phyloP scores from a whole-genome alignment of 495 filamentous ascomycete genomes.

The Tuber umbilicatum region DNA sequence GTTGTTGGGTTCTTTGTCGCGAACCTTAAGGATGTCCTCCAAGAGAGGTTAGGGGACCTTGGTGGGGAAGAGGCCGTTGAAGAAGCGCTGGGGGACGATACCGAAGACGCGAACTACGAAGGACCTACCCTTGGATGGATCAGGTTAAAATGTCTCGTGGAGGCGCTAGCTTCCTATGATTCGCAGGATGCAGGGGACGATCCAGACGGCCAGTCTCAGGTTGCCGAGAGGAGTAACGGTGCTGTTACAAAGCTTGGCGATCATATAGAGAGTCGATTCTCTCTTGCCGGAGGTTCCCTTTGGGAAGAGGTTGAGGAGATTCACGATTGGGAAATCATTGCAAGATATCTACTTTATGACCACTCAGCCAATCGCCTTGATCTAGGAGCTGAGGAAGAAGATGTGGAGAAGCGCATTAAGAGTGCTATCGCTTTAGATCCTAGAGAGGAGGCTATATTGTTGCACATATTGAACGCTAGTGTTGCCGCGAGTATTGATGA shows the following conservation, averaged over 20 bases:
- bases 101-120: slow-evolving; percentile 64
- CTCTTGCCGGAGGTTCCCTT: slow-evolving; percentile 74
- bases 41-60: slow-evolving; percentile 73
- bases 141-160: slow-evolving; percentile 79
- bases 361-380: slow-evolving; percentile 56
- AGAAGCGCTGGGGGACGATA: slow-evolving; percentile 55
- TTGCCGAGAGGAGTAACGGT: slow-evolving; percentile 19
- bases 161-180: slow-evolving; percentile 75
- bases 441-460: slow-evolving; percentile 72
- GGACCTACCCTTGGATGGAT: slow-evolving; percentile 76
- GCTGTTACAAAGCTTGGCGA: slow-evolving; percentile 51
- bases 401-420: slow-evolving; percentile 54
- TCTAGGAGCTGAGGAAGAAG: slow-evolving; percentile 45
- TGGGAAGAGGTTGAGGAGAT: slow-evolving; percentile 75
- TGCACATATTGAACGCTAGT: slow-evolving; percentile 72
- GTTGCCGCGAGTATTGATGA: slow-evolving; percentile 36
- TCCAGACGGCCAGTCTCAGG: slow-evolving; percentile 45
- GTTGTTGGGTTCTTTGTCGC: slow-evolving; percentile 84
- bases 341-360: slow-evolving; percentile 86
- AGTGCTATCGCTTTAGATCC: slow-evolving; percentile 64
- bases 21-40: slow-evolving; percentile 73
- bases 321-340: slow-evolving; percentile 77
- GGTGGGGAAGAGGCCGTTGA: slow-evolving; percentile 71
- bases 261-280: slow-evolving; percentile 66
- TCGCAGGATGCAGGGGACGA: slow-evolving; percentile 46